Conservation (phyloP, 2,329 filamentous ascomycete genomes). For the Monilinia aucupariae region DNA sequence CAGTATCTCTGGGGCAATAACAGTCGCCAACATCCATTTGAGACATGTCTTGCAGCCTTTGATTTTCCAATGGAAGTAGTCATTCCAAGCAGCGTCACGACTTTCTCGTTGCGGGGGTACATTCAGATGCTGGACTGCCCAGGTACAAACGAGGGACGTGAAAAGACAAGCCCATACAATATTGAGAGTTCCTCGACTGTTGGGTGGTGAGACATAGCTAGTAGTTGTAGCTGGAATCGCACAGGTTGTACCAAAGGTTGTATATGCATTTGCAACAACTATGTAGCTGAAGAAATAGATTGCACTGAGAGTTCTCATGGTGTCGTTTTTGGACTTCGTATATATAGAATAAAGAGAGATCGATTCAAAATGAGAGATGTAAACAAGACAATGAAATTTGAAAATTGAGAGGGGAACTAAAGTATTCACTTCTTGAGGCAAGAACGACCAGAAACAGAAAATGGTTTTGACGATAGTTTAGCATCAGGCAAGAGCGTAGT, state of each 20-base stretch:
- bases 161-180: constrained; percentile 26
- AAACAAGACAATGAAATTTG: not conserved
- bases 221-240: constrained; percentile 6
- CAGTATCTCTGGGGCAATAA: constrained; percentile 18
- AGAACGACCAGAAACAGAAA: not conserved
- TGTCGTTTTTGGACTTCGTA: not conserved
- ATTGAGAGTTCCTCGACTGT: constrained; percentile 23
- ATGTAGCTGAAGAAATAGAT: not conserved
- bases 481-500: no score
- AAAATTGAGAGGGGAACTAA: not conserved
- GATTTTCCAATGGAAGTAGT: constrained; percentile 5
- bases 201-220: constrained; percentile 17
- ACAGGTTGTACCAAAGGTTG: constrained; percentile 4
- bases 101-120: constrained; percentile 20
- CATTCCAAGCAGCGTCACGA: not conserved
- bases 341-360: not conserved
- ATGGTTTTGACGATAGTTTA: not conserved
- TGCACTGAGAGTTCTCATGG: not conserved
- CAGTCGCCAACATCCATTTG: constrained; percentile 20
- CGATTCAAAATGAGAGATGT: not conserved
- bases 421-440: not conserved
- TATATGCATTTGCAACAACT: not conserved
- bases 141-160: constrained; percentile 21
- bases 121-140: constrained; percentile 26
- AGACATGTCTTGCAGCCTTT: constrained; percentile 1